Base-by-base conservation (phyloP, 2,329 filamentous ascomycete species). In the Penicillium palitans region DNA sequence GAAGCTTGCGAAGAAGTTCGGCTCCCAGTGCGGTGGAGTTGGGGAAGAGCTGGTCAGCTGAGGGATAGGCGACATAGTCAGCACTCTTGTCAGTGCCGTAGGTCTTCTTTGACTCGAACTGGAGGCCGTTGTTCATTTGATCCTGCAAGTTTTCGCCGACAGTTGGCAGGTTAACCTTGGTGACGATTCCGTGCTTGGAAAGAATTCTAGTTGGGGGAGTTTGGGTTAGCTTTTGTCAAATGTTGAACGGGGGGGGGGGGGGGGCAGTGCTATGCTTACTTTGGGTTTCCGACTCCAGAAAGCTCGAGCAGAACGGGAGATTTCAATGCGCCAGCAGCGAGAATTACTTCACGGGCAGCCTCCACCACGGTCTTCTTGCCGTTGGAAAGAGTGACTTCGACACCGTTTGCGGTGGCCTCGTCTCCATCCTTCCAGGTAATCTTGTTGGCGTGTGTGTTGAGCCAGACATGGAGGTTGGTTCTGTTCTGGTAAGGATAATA, bases 241-340 rank as follows among this genome's bases (percentile, higher is more conserved):
- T n/a, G 4, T n/a, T 35, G 4, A 8, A 41, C 6, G 3, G 19
- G 3, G 5, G 19, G 19, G 3, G 19, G 3, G 5, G 19, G 19
- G 19, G 19, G 19, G 19, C 3, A 5, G 19, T 24, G 9, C 6
- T 31, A 10, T 13, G 49, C 61, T 56, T 59, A 71, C 67, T 60
- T 50, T 19, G 67, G 70, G 57, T 70, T 72, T 62, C 86, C 86
- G 35, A 88, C 76, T 0, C 86, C 86, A 0, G 84, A 87, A 1
- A 86, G 76, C 63, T 88, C 85, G 21, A 83, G 79, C 19, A 85
- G 75, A 68, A 80, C 81, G 8, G 81, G 86, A 6, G 82, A 85
- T 66, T 80, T 80, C 50, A 83, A 72, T 24, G 81, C 80, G 0
- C 87, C 87, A 0, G 85, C 84, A 1, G 83, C 81, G 2, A 89